Base-by-base conservation (phyloP, 176 grass and related monocot species). In the Oryza meridionalis region DNA sequence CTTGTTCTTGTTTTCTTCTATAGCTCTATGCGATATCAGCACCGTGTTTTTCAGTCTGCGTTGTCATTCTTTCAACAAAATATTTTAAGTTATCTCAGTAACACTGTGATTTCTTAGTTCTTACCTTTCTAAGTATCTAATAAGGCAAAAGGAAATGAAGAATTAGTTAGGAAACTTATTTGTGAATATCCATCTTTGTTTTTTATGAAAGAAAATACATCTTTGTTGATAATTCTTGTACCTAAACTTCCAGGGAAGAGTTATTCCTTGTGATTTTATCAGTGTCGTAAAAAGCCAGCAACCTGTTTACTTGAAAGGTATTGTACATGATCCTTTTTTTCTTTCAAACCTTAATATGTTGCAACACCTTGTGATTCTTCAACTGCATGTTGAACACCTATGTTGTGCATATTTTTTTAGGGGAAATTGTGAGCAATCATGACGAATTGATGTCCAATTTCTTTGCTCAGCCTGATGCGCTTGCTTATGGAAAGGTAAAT, bases 371-470 rank as follows among this genome's bases (percentile, higher is more conserved):
- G 8, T 32, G 13, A 46, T 80, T 86, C 9, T 86, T 78, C 21
- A 72, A 64, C 58, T 85, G 22, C 37, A 73, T 63, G 74, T 78
- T 89, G 27, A 87, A 43, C 16, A 13, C 14, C 86, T 88, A 44
- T 33, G 45, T 8, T 82, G 29, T 87, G 46, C 70, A 32, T 83
- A 11, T 81, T 27, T 84, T 84, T 70, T 65, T 77, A 99, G 93
- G 91, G 59, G 93, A 99, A 85, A 84, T 87, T 86, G 96, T 99
- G 25, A 99, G 87, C 67, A 99, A 99, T 83, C 93, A 99, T 92
- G 91, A 99, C 69, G 93, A 99, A 51, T 76, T 99, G 46, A 99
- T 96, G 96, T 99, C 96, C 53, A 96, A 99, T 84, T 99, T 99
- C 90, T 96, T 99, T 81, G 96, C 91, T 77, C 93, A 99, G 77